A percentile compares a stretch with the other conserved stretches of the same genome.
Conservation (phyloP, 192 early-diverging fungal genomes). For the Haplosporangium gracile region DNA sequence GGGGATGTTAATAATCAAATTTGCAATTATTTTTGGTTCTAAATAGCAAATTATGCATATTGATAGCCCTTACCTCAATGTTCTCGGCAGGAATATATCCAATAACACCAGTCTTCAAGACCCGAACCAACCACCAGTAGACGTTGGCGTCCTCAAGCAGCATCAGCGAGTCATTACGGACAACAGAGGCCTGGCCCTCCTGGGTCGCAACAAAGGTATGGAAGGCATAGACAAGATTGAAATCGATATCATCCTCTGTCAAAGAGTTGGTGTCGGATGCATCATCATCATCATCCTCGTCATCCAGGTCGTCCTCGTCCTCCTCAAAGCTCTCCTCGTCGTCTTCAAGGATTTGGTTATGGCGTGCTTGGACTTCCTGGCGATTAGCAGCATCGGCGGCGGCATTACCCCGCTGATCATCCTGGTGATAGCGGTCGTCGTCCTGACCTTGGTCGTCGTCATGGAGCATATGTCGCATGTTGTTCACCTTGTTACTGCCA, state of each 20-base stretch:
- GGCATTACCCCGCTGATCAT: neutral
- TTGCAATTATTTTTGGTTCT: neutral
- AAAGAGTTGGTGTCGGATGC: conserved; percentile 61
- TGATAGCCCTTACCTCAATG: conserved; percentile 70
- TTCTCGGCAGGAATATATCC: conserved; percentile 94
- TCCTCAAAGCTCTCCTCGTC: conserved; percentile 53
- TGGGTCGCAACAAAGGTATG: conserved; percentile 89
- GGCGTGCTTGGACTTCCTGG: conserved; percentile 29
- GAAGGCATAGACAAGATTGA: conserved; percentile 83
- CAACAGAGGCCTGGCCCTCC: conserved; percentile 87
- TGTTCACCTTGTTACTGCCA: conserved; percentile 1
- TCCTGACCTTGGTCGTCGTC: conserved; percentile 22
- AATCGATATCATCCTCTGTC: conserved; percentile 79
- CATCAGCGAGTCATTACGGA: conserved; percentile 82
- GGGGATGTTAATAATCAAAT: neutral
- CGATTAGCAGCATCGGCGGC: conserved; percentile 1
- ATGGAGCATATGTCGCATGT: conserved; percentile 22
- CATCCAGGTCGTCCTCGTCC: conserved; percentile 54
- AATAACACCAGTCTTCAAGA: conserved; percentile 77
- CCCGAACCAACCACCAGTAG: conserved; percentile 86
- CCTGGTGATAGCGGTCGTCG: neutral
- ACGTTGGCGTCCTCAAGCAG: conserved; percentile 87
- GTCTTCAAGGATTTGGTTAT: conserved; percentile 53
- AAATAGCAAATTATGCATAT: neutral
- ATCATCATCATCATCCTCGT: conserved; percentile 58